Evolutionary conservation across 208 protist species (phyloP).

Genomic region (Borovskyia barvae): DNA sequence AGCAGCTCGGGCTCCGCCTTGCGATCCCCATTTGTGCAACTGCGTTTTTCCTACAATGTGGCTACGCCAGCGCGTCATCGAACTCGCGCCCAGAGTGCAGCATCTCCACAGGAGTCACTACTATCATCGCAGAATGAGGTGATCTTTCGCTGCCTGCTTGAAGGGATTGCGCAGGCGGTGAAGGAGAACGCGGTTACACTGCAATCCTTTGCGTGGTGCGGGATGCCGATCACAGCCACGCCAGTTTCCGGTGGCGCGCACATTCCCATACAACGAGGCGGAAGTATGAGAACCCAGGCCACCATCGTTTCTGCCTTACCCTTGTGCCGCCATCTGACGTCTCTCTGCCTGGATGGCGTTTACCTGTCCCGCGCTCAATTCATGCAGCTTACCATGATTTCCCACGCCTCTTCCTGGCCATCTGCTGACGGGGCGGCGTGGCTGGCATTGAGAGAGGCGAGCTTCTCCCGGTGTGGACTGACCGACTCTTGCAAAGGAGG

Average conservation of each 20-base stretch:
- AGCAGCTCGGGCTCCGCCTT: conserved; percentile 2
- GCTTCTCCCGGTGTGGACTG: conserved; percentile 56
- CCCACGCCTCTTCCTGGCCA: background rate
- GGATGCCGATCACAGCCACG: conserved; percentile 19
- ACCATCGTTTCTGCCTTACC: conserved; percentile 39
- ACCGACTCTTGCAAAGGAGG: conserved; percentile 41
- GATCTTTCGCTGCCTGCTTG: conserved; percentile 15
- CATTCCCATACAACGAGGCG: too few species aligned
- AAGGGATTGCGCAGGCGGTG: conserved; percentile 19
- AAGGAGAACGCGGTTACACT: conserved; percentile 17
- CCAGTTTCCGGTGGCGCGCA: background rate
- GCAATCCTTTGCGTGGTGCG: conserved; percentile 35
- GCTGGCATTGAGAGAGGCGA: conserved; percentile 47
- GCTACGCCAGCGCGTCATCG: background rate
- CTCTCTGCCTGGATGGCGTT: conserved; percentile 38
- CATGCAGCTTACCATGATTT: conserved; percentile 17
- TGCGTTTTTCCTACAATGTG: conserved; percentile 13
- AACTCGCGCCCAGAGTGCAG: background rate
- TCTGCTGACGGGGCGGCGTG: conserved; percentile 18
- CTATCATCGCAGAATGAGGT: conserved; percentile 6
- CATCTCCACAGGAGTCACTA: conserved; percentile 1
- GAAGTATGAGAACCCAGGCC: conserved; percentile 3
- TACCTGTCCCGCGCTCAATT: conserved; percentile 35
- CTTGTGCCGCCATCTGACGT: conserved; percentile 30
- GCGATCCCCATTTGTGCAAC: conserved; percentile 5